A percentile compares a stretch with the other conserved stretches of the same genome.
Conservation (phyloP, 2,329 filamentous ascomycete species). For the Scedosporium aurantiacum region DNA sequence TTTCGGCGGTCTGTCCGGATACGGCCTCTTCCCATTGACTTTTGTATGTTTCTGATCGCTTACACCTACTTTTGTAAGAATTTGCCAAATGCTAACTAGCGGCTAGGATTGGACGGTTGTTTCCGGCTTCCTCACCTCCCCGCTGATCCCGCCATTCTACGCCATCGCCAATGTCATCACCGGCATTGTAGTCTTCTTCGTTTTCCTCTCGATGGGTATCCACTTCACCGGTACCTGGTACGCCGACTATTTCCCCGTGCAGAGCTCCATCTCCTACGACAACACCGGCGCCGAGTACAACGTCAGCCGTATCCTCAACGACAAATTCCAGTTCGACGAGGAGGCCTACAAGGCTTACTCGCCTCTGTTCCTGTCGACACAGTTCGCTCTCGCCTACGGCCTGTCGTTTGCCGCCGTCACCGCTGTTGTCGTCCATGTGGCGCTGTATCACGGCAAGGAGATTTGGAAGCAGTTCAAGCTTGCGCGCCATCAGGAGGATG, state of each 20-base stretch:
- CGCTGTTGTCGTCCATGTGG: slow-evolving; percentile 46
- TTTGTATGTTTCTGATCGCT: slow-evolving; percentile 22
- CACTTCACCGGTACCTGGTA: slow-evolving; percentile 33
- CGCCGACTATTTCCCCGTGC: slow-evolving; percentile 43
- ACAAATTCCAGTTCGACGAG: slow-evolving; percentile 36
- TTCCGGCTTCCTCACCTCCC: slow-evolving; percentile 43
- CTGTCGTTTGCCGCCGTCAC: slow-evolving; percentile 57
- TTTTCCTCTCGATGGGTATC: slow-evolving; percentile 33
- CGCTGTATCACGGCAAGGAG: slow-evolving; percentile 42
- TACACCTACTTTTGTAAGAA: no score
- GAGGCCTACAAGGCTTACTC: slow-evolving; percentile 43
- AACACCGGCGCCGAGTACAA: slow-evolving; percentile 43
- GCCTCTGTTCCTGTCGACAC: slow-evolving; percentile 52
- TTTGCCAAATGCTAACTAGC: neutral
- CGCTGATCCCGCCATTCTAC: slow-evolving; percentile 48
- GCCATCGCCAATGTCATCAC: slow-evolving; percentile 48
- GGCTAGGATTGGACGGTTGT: slow-evolving; percentile 51
- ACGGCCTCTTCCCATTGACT: slow-evolving; percentile 52
- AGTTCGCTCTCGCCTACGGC: slow-evolving; percentile 50
- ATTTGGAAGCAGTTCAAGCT: slow-evolving; percentile 44
- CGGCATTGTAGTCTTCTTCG: slow-evolving; percentile 39
- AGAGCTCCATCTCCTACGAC: slow-evolving; percentile 43
- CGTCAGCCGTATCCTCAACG: slow-evolving; percentile 37
- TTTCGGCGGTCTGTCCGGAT: slow-evolving; percentile 50
- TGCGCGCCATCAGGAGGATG: slow-evolving; percentile 44